Conservation (phyloP, 352 stramenopile species). For the Pythium aquatile region DNA sequence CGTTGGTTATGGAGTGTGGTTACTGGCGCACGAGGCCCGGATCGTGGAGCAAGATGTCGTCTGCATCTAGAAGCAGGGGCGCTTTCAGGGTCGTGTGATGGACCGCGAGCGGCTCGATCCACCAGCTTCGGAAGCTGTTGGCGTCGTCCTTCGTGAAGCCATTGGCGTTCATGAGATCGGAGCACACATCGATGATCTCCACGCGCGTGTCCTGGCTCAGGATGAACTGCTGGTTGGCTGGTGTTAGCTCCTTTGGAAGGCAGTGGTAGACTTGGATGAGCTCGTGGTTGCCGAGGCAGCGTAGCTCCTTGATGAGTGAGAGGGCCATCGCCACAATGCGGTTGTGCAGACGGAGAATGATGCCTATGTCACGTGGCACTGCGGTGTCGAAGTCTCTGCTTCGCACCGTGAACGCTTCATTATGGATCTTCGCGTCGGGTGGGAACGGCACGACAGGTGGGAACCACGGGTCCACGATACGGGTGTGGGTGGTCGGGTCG, state of each 20-base stretch:
- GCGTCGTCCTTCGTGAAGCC: conserved; percentile 18
- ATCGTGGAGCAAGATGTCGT: conserved; percentile 45
- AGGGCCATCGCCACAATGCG: conserved; percentile 44
- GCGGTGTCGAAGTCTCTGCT: conserved; percentile 27
- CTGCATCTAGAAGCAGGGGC: conserved; percentile 53
- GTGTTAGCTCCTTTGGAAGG: conserved; percentile 40
- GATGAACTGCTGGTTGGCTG: conserved; percentile 33
- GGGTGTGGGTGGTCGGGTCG: too few relatives aligned
- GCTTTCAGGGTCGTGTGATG: conserved; percentile 45
- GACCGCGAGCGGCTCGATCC: conserved; percentile 58
- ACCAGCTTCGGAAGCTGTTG: conserved; percentile 51
- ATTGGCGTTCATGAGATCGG: conserved; percentile 26
- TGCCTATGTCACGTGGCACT: conserved; percentile 27
- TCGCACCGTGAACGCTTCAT: conserved; percentile 12
- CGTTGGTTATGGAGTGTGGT: conserved; percentile 37
- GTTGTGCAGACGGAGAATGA: conserved; percentile 48
- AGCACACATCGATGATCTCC: conserved; percentile 68
- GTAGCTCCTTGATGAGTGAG: conserved; percentile 58
- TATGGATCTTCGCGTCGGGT: background rate
- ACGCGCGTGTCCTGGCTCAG: conserved; percentile 38
- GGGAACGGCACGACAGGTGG: background rate
- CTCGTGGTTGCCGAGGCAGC: conserved; percentile 41
- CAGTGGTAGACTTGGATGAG: conserved; percentile 49
- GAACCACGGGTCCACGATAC: background rate
- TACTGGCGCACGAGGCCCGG: conserved; percentile 33